These are phyloP conservation scores for Aspergillus melleus DNA, from an alignment of 2,329 filamentous ascomycete genomes.

Conservation along the genomic window DNA sequence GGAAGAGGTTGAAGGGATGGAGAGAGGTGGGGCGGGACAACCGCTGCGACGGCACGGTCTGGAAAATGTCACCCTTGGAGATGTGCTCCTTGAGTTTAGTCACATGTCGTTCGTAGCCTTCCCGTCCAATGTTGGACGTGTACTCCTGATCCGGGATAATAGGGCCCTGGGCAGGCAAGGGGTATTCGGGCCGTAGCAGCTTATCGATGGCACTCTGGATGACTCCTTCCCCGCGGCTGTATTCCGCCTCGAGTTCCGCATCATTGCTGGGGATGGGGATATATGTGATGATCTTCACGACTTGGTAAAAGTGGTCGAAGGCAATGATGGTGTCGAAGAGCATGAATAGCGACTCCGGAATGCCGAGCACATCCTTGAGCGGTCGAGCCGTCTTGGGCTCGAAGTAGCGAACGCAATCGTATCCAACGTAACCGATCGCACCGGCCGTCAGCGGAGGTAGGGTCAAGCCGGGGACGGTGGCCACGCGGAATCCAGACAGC, in stretches of 20 bases:
- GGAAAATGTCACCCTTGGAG: slow-evolving; percentile 88
- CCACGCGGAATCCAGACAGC: slow-evolving; percentile 74
- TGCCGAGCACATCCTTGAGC: slow-evolving; percentile 81
- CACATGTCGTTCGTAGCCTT: slow-evolving; percentile 90
- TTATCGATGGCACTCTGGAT: slow-evolving; percentile 69
- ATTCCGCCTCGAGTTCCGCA: slow-evolving; percentile 64
- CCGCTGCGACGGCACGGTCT: slow-evolving; percentile 92
- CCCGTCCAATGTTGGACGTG: slow-evolving; percentile 84
- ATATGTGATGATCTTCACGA: slow-evolving; percentile 92
- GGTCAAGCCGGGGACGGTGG: slow-evolving; percentile 76
- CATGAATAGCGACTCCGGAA: slow-evolving; percentile 96
- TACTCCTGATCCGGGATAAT: slow-evolving; percentile 75
- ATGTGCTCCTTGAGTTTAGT: slow-evolving; percentile 87
- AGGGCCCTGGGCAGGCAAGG: slow-evolving; percentile 72
- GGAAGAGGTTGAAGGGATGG: slow-evolving; percentile 98
- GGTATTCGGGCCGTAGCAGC: slow-evolving; percentile 72
- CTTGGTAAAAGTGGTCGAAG: slow-evolving; percentile 91
- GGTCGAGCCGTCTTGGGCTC: slow-evolving; percentile 92
- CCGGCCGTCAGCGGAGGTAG: slow-evolving; percentile 87
- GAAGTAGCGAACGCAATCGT: slow-evolving; percentile 97
- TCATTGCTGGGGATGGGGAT: slow-evolving; percentile 65
- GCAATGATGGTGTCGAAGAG: slow-evolving; percentile 92
- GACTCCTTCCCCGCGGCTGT: slow-evolving; percentile 64
- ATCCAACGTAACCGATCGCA: slow-evolving; percentile 94
- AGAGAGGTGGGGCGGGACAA: slow-evolving; percentile 85